Conservation (phyloP, 768 basidiomycete genomes). For the Coprinellus micaceus region DNA sequence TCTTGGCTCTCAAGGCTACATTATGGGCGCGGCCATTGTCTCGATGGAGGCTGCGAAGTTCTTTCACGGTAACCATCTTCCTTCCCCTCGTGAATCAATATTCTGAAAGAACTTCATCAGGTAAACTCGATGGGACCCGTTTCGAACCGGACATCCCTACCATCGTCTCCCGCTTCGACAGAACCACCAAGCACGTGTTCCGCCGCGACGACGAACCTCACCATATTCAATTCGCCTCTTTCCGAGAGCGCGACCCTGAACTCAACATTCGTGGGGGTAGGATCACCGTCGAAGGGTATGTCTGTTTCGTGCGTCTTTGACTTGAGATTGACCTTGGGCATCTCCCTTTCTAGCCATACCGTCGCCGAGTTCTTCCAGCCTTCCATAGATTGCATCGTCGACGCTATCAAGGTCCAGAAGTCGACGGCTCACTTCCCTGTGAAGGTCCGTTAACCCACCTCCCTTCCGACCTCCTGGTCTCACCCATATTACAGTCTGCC, state of each 20-base stretch:
- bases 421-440: slow-evolving; percentile 9
- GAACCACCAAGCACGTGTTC: slow-evolving; percentile 40
- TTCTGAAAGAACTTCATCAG: neutral
- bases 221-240: slow-evolving; percentile 41
- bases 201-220: slow-evolving; percentile 29
- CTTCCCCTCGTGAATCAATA: neutral
- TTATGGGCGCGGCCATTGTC: too few relatives aligned
- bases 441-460: neutral
- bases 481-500: slow-evolving; percentile 26
- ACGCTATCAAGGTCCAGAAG: slow-evolving; percentile 17
- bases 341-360: slow-evolving; percentile 12
- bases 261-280: slow-evolving; percentile 40
- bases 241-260: slow-evolving; percentile 31
- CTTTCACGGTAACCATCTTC: neutral
- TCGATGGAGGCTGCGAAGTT: too few relatives aligned
- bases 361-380: slow-evolving; percentile 27
- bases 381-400: slow-evolving; percentile 21
- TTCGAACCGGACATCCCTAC: slow-evolving; percentile 34
- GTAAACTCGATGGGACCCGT: slow-evolving; percentile 28
- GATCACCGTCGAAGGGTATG: slow-evolving; percentile 35
- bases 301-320: too few relatives aligned
- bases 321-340: too few relatives aligned
- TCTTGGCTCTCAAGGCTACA: neutral
- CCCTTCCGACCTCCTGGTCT: too few relatives aligned
- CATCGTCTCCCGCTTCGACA: slow-evolving; percentile 40